Evolutionary conservation across 768 basidiomycete species (phyloP).

Genomic region (Amanita subjunquillea): DNA sequence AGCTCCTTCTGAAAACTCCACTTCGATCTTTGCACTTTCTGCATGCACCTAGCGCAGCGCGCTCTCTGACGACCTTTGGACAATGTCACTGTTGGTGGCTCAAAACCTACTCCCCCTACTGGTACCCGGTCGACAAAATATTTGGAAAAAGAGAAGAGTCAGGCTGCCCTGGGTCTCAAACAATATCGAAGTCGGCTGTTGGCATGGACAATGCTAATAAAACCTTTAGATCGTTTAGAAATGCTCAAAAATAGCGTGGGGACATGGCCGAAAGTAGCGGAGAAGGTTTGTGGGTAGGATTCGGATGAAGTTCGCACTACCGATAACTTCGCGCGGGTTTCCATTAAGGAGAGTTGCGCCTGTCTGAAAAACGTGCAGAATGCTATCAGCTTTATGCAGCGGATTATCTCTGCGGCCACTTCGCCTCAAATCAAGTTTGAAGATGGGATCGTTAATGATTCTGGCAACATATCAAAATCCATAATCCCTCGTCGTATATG

Average conservation of each 20-base stretch:
- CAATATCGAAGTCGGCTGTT: constrained; percentile 8
- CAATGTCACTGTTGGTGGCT: constrained; percentile 56
- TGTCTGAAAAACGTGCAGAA: no score
- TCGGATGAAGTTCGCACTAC: no score
- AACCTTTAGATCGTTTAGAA: constrained; percentile 24
- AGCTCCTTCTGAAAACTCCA: no score
- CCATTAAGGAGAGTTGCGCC: no score
- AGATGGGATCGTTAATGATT: not conserved
- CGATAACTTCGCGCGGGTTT: no score
- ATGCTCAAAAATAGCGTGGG: no score
- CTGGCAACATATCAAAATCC: constrained; percentile 10
- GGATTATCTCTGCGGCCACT: not conserved
- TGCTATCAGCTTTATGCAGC: no score
- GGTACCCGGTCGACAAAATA: constrained; percentile 77
- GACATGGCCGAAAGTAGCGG: no score
- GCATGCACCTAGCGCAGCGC: no score
- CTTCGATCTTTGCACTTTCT: no score
- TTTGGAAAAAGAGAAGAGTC: constrained; percentile 79
- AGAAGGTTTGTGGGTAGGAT: no score
- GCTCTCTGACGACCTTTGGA: constrained; percentile 73
- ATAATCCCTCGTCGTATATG: constrained; percentile 89
- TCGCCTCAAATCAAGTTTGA: not conserved
- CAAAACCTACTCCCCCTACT: constrained; percentile 23
- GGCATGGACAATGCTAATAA: not conserved
- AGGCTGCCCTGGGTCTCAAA: constrained; percentile 50